These are phyloP conservation scores for Teunomyces aglyptinius DNA, from an alignment of 805 yeast species.

Conservation along the genomic window DNA sequence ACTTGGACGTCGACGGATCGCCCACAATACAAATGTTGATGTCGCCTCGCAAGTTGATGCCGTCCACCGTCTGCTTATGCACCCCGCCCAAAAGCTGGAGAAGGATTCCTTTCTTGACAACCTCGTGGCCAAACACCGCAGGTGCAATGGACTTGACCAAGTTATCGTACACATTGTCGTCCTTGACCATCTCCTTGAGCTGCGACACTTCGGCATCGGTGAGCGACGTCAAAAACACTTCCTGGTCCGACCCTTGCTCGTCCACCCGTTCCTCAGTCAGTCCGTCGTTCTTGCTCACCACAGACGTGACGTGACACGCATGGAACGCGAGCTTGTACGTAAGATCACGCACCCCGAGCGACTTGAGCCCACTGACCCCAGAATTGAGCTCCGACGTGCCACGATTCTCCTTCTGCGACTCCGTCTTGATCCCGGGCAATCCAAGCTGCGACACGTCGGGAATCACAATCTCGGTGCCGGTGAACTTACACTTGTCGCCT, in stretches of 20 bases:
- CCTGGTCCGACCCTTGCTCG: constrained; percentile 47
- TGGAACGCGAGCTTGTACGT: constrained; percentile 88
- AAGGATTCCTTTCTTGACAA: constrained; percentile 86
- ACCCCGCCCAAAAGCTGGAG: constrained; percentile 93
- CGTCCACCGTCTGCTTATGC: constrained; percentile 90
- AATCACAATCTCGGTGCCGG: constrained; percentile 91
- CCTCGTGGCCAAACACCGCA: constrained; percentile 93
- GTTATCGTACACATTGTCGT: constrained; percentile 78
- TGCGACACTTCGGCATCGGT: constrained; percentile 82
- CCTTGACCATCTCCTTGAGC: constrained; percentile 85
- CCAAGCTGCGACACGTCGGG: constrained; percentile 95
- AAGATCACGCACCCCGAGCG: constrained; percentile 92
- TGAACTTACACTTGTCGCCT: constrained; percentile 91
- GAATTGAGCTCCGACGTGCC: constrained; percentile 70
- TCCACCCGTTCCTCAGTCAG: constrained; percentile 17
- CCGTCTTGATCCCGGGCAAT: constrained; percentile 91
- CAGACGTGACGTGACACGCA: constrained; percentile 85
- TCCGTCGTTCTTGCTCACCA: constrained; percentile 32
- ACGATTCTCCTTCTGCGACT: constrained; percentile 65
- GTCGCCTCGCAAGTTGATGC: constrained; percentile 93
- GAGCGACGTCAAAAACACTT: constrained; percentile 70
- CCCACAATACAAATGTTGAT: constrained; percentile 96
- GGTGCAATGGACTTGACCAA: constrained; percentile 90
- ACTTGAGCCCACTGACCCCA: constrained; percentile 84
- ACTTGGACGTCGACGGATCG: constrained; percentile 96